Base-by-base conservation (phyloP, 2,329 filamentous ascomycete genomes). In the Remersonia thermophila region DNA sequence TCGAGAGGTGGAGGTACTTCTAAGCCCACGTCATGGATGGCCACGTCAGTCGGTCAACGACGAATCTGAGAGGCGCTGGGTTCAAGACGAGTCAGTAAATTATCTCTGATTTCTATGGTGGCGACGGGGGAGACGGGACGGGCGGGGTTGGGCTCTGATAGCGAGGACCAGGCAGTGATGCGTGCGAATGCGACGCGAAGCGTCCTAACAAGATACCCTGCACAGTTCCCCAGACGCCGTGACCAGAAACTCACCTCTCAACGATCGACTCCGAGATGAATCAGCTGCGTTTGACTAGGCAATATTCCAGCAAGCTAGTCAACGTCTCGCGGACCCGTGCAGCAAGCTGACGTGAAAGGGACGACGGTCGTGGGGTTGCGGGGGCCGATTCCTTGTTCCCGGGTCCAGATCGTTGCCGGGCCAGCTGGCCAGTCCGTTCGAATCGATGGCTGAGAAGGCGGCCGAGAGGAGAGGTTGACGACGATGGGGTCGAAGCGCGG, bases 251-350 rank as follows among this genome's bases (percentile, higher is more conserved):
- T n/a, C n/a, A n/a, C n/a, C n/a, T n/a, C n/a, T n/a, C n/a, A n/a
- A n/a, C n/a, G 20, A 23, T 23, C 20, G 20, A 23, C 20, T 23
- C 20, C 9, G 10, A 30, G 33, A 3, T 16, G 15, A 20, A 1
- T 32, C 27, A 30, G 27, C 18, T 25, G 23, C 11, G 15, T 41
- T 40, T 33, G 49, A 53, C 55, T 49, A 43, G 58, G 58, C 58
- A 57, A 56, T 61, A 58, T 61, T 59, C 49, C 58, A 61, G 58
- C 58, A 59, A 52, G n/a, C 58, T 48, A 47, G 53, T 54, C 48
- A 46, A 49, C 43, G 45, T 45, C 42, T 46, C 41, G 44, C 29
- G 25, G 33, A 14, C 35, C 33, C 17, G 15, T 32, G 15, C 31
- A 30, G n/a, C 4, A 27, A 35, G 10, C 13, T 25, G 17, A 33